Conservation (phyloP, 352 stramenopile genomes). For the Phytopythium cucurbitacearum region DNA sequence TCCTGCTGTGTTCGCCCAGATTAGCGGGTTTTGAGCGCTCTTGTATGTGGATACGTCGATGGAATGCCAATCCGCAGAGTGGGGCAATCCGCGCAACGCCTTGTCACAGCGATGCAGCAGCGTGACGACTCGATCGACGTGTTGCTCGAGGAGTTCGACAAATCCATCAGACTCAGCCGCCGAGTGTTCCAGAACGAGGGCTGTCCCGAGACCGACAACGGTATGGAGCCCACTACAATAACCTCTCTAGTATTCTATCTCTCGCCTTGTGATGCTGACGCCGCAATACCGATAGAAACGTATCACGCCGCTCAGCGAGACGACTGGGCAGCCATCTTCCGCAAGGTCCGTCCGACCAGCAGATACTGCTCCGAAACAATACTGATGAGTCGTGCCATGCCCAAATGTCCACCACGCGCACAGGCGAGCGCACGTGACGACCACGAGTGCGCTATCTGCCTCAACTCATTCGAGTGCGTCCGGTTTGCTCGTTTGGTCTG, state of each 20-base stretch:
- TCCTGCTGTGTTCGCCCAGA: no score
- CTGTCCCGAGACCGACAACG: constrained; percentile 30
- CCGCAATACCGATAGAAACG: neutral
- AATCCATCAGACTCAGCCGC: constrained; percentile 58
- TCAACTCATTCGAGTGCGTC: constrained; percentile 60
- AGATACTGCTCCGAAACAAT: neutral
- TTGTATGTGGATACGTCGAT: no score
- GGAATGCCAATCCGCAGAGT: constrained; percentile 30
- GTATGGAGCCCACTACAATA: constrained; percentile 1
- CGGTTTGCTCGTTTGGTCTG: neutral
- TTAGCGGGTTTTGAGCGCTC: no score
- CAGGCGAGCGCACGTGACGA: constrained; percentile 45
- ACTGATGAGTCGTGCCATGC: no score
- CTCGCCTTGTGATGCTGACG: neutral
- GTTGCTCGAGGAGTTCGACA: constrained; percentile 74
- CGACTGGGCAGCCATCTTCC: constrained; percentile 39
- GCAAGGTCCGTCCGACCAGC: constrained; percentile 20
- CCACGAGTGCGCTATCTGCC: constrained; percentile 78
- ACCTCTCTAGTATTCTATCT: neutral
- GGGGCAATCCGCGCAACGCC: constrained; percentile 41
- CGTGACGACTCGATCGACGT: constrained; percentile 79
- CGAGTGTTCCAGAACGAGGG: constrained; percentile 43
- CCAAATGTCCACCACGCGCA: no score
- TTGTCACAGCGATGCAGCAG: constrained; percentile 53
- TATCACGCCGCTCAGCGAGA: constrained; percentile 7